phyloP scores from a whole-genome alignment of 2,329 filamentous ascomycete species.

The Pseudocercospora pini-densiflorae region DNA sequence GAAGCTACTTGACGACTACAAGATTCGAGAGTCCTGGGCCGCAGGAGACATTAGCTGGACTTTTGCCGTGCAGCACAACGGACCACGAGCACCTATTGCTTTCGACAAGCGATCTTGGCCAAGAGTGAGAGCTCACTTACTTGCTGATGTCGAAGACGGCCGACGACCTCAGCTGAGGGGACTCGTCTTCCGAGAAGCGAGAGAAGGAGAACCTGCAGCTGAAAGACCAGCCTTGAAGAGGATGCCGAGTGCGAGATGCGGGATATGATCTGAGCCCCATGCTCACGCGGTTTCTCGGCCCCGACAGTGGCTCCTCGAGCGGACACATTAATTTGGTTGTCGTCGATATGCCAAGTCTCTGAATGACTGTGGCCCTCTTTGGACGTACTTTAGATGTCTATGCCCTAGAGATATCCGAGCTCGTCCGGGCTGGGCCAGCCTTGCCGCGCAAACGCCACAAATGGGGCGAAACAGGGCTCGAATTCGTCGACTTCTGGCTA shows the following conservation, averaged over 20 bases:
- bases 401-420: too few species aligned
- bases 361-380: too few species aligned
- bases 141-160: neutral
- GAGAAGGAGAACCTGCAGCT: neutral
- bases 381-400: too few species aligned
- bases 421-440: too few species aligned
- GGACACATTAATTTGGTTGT: too few species aligned
- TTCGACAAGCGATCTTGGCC: neutral
- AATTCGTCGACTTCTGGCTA: too few species aligned
- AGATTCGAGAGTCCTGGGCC: neutral
- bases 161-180: neutral
- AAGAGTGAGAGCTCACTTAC: neutral
- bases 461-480: too few species aligned
- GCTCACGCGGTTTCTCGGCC: too few species aligned
- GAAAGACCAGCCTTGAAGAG: neutral
- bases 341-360: too few species aligned
- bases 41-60: neutral
- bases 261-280: neutral
- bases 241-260: neutral
- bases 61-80: neutral
- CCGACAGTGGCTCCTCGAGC: too few species aligned
- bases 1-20: neutral
- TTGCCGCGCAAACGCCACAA: too few species aligned
- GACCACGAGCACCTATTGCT: neutral
- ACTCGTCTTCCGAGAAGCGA: neutral